Conservation (phyloP, 768 basidiomycete species). For the Pulveroboletus sp. region DNA sequence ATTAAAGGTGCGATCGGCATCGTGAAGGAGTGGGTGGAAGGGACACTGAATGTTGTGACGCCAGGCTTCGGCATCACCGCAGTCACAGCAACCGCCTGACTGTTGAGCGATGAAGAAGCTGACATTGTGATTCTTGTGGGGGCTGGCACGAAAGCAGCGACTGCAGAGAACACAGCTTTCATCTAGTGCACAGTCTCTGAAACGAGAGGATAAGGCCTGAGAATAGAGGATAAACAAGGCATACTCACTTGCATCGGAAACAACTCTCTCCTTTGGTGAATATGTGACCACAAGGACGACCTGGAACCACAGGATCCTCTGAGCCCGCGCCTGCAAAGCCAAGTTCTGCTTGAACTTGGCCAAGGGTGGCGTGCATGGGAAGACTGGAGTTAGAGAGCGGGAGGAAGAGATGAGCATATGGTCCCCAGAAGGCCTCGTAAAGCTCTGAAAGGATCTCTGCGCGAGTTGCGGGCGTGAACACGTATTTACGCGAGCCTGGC, state of each 20-base stretch:
- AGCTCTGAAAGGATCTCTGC: conserved; percentile 79
- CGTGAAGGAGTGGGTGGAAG: conserved; percentile 58
- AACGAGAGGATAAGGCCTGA: background rate
- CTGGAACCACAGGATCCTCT: conserved; percentile 57
- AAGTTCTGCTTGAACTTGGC: conserved; percentile 61
- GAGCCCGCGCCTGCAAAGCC: conserved; percentile 56
- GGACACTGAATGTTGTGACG: conserved; percentile 60
- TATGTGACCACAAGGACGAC: conserved; percentile 75
- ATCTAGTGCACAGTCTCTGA: conserved; percentile 86
- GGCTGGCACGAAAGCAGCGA: conserved; percentile 83
- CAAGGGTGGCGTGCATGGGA: conserved; percentile 58
- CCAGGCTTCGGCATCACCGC: conserved; percentile 91
- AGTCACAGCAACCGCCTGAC: conserved; percentile 91
- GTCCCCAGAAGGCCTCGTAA: conserved; percentile 79
- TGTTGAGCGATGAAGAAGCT: conserved; percentile 92
- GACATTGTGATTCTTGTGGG: conserved; percentile 84
- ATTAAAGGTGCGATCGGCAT: conserved; percentile 7
- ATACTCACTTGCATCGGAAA: conserved; percentile 86
- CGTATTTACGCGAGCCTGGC: conserved; percentile 74
- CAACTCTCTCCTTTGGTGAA: conserved; percentile 90
- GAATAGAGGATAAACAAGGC: background rate
- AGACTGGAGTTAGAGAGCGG: conserved; percentile 59
- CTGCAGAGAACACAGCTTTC: conserved; percentile 89
- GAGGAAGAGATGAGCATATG: conserved; percentile 67
- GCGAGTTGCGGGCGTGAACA: conserved; percentile 67